Percentiles rank a stretch among this genome's conserved stretches.
phyloP scores from a whole-genome alignment of 2,329 filamentous ascomycete species.

The Microcera coccophila region DNA sequence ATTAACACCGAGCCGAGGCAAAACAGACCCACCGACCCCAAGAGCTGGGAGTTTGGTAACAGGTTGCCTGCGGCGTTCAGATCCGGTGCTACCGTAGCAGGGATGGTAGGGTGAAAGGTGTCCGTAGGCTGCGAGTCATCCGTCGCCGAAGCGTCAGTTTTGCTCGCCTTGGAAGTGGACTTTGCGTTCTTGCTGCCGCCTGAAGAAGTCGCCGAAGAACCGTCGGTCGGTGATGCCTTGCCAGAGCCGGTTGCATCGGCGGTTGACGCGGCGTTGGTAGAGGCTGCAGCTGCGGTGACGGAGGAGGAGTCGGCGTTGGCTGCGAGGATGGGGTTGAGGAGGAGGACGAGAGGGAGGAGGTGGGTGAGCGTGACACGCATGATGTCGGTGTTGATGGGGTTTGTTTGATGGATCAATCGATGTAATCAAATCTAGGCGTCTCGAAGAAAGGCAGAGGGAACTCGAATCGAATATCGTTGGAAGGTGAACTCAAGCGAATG shows the following conservation, averaged over 20 bases:
- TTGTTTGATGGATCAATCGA: too few species aligned
- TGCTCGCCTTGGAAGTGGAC: slow-evolving; percentile 9
- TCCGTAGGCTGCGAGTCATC: slow-evolving; percentile 9
- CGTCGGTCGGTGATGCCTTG: slow-evolving; percentile 5
- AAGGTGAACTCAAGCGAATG: not conserved
- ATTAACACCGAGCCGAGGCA: slow-evolving; percentile 23
- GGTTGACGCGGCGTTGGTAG: slow-evolving; percentile 10
- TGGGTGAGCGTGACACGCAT: slow-evolving; percentile 27
- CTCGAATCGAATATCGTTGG: too few species aligned
- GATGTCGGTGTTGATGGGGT: slow-evolving; percentile 10
- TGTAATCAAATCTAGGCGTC: too few species aligned
- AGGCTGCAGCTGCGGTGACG: slow-evolving; percentile 5
- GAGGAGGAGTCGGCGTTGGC: slow-evolving; percentile 9
- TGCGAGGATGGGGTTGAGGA: slow-evolving; percentile 20
- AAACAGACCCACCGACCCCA: slow-evolving; percentile 22
- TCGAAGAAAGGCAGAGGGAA: too few species aligned
- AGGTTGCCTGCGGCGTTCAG: slow-evolving; percentile 19
- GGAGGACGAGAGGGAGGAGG: slow-evolving; percentile 22
- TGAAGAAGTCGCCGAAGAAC: not conserved
- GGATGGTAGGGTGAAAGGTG: slow-evolving; percentile 20
- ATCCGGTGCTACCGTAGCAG: slow-evolving; percentile 20
- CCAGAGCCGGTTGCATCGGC: slow-evolving; percentile 10
- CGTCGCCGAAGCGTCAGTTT: slow-evolving; percentile 7
- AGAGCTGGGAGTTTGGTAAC: slow-evolving; percentile 16
- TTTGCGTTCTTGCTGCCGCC: slow-evolving; percentile 8